phyloP scores from a whole-genome alignment of 805 yeast genomes.

The Metschnikowia colocasiae region DNA sequence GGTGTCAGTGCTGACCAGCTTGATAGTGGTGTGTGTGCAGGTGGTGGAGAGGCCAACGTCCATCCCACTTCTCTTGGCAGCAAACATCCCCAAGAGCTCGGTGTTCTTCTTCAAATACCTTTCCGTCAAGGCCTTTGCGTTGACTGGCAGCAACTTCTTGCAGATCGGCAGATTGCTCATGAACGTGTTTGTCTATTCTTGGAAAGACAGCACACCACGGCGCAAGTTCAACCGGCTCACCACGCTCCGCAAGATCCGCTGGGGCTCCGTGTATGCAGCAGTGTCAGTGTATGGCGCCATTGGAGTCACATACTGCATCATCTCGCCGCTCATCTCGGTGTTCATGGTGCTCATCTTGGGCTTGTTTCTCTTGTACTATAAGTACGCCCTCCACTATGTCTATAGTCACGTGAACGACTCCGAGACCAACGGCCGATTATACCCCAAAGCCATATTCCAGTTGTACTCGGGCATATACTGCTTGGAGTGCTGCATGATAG shows the following conservation, averaged over 20 bases:
- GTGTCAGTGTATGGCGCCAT: conserved; percentile 76
- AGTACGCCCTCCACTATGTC: conserved; percentile 61
- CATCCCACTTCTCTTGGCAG: conserved; percentile 67
- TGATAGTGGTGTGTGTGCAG: conserved; percentile 58
- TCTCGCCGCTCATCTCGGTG: conserved; percentile 73
- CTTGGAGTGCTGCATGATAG: conserved; percentile 72
- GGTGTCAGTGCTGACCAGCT: conserved; percentile 78
- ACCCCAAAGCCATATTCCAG: conserved; percentile 72
- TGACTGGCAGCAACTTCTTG: conserved; percentile 68
- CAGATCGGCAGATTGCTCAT: conserved; percentile 52
- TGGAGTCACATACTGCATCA: conserved; percentile 71
- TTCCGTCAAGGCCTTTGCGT: conserved; percentile 68
- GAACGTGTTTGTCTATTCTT: conserved; percentile 30
- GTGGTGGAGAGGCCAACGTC: conserved; percentile 67
- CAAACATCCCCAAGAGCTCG: conserved; percentile 80
- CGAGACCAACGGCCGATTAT: conserved; percentile 67
- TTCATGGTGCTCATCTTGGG: conserved; percentile 54
- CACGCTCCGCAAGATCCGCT: conserved; percentile 45
- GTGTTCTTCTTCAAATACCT: conserved; percentile 80
- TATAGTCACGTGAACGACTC: conserved; percentile 49
- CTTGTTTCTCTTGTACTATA: conserved; percentile 60
- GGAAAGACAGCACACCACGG: conserved; percentile 60
- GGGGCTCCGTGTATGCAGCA: conserved; percentile 80
- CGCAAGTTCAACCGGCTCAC: conserved; percentile 45
- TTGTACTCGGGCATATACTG: conserved; percentile 79